Base-by-base conservation (phyloP, 1,284 basidiomycete genomes). In the Tranzscheliella williamsii region DNA sequence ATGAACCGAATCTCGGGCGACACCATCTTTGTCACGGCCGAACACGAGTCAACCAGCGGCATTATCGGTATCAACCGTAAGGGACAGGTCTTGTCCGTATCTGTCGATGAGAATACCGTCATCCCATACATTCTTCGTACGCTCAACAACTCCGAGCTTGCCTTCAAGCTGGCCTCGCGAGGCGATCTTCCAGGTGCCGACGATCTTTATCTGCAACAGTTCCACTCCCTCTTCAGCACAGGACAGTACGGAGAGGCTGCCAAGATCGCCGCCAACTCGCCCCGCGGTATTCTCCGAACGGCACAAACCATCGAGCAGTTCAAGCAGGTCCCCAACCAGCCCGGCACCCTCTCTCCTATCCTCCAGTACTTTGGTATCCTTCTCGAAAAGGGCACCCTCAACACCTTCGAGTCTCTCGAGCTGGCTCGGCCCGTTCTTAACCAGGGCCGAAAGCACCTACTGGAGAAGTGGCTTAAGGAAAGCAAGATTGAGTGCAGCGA, bases 1-100 rank as follows among this genome's bases (percentile, higher is more conserved):
- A 99, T 98, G 95, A 98, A 99, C 84, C 89, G 95, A 64, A 98
- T 99, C 79, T 95, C 91, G 39, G 94, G 95, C 35, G 95, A 98
- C 81, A 98, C 95, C 38, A 97, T 98, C 79, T 98, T 99, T 79
- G 93, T 96, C 40, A 97, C 95, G 6, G 90, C 93, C 16, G 92
- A 96, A 75, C 91, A 97, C 79, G 93, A 96, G 79, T 85, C 87
- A 22, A 87, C 87, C 12, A 86, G 91, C 77, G 95, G 95, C 81
- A 95, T 99, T 79, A 91, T 99, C 67, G 95, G 94, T 69, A 92
- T 99, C 75, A 99, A 99, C 85, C 90, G 94, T 83, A 97, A 97
- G 81, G 95, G 95, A 40, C 95, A 99, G 80, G 93, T 99, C 16
- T 84, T 99, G 43, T 92, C 90, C 64, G 95, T 98, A 60, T 92